Evolutionary conservation across 2,329 filamentous ascomycete species (phyloP).

Genomic region (Falciphora oryzae): DNA sequence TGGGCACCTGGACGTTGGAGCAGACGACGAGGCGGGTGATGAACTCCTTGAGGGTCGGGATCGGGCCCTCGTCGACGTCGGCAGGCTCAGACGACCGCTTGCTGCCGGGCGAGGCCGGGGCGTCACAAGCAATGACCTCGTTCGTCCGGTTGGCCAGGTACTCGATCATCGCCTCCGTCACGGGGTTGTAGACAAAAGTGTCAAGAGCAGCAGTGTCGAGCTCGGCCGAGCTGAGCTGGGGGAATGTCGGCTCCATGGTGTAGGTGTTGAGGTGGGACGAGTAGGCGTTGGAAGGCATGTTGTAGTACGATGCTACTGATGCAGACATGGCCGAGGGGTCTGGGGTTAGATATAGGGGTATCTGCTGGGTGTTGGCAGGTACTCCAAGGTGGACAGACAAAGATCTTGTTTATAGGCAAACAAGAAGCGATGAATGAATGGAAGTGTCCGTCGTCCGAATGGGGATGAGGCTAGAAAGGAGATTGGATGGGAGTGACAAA

Average conservation of each 20-base stretch:
- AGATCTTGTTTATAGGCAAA: constrained; percentile 1
- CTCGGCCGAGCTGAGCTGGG: constrained; percentile 44
- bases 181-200: constrained; percentile 72
- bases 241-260: constrained; percentile 37
- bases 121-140: constrained; percentile 76
- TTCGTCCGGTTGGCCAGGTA: constrained; percentile 70
- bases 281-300: constrained; percentile 13
- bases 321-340: constrained; percentile 3
- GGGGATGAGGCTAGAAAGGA: background rate
- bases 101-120: constrained; percentile 31
- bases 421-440: constrained; percentile 10
- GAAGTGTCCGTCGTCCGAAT: constrained; percentile 3
- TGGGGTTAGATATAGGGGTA: constrained; percentile 2
- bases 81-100: background rate
- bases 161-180: constrained; percentile 69
- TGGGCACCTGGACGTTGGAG: constrained; percentile 95
- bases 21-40: constrained; percentile 86
- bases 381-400: background rate
- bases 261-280: constrained; percentile 17
- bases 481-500: background rate
- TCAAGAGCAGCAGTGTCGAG: constrained; percentile 72
- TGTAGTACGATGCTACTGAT: constrained; percentile 2
- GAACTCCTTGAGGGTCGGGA: constrained; percentile 84
- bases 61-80: constrained; percentile 37
- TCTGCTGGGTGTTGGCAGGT: constrained; percentile 1